A percentile compares a stretch with the other conserved stretches of the same genome.
Evolutionary conservation across 2,329 filamentous ascomycete genomes (phyloP).

Genomic region (Leptographium lundbergii): DNA sequence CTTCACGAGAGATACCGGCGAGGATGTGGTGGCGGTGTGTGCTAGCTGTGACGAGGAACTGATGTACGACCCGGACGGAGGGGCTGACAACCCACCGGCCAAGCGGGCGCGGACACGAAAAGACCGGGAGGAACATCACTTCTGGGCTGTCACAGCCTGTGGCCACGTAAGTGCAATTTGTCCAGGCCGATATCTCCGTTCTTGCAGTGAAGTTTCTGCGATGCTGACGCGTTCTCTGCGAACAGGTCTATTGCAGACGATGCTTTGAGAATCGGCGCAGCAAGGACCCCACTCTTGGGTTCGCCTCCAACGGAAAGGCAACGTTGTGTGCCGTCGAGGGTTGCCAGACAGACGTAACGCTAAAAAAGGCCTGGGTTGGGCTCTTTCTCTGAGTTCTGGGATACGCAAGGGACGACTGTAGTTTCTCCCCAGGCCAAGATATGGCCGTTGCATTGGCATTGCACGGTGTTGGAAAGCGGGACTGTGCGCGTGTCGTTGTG

Average conservation of each 20-base stretch:
- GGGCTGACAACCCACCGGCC: constrained; percentile 18
- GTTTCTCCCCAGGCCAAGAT: not conserved
- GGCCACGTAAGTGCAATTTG: constrained; percentile 58
- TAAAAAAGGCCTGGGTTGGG: constrained; percentile 48
- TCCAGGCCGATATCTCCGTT: not conserved
- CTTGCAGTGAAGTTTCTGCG: not conserved
- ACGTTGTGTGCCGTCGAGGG: constrained; percentile 43
- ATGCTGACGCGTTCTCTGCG: constrained; percentile 1
- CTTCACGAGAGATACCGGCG: constrained; percentile 65
- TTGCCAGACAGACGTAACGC: constrained; percentile 39
- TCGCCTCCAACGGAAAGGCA: constrained; percentile 21
- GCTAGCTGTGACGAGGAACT: constrained; percentile 80
- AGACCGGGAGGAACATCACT: constrained; percentile 59
- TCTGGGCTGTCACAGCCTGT: constrained; percentile 84
- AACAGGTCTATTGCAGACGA: constrained; percentile 48
- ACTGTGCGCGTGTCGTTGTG: not conserved
- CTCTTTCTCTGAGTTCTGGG: constrained; percentile 36
- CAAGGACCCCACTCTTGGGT: constrained; percentile 19
- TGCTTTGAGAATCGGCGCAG: constrained; percentile 45
- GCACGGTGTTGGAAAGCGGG: not conserved
- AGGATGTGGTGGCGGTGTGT: constrained; percentile 66
- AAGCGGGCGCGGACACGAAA: constrained; percentile 34
- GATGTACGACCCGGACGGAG: constrained; percentile 49
- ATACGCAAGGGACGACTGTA: not conserved
- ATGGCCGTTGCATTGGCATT: not conserved